Evolutionary conservation across 2,329 filamentous ascomycete species (phyloP), one percentile per base, ranked within the genome.

Genomic region (Lojkania enalia): DNA sequence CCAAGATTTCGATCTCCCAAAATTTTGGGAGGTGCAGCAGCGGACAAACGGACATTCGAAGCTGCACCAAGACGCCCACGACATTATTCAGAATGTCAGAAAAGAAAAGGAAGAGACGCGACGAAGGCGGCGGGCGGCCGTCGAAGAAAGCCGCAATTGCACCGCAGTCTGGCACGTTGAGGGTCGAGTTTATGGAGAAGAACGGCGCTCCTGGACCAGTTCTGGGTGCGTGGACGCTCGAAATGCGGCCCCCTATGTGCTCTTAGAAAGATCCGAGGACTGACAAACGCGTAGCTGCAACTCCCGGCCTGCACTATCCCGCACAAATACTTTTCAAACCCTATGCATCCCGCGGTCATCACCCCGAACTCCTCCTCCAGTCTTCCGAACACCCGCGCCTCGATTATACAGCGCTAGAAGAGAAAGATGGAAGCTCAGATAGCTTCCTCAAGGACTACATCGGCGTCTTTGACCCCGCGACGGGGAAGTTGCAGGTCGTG

Each of bases 371-470:
- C 5, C 73, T 85, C 25, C 74, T 85, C 7, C 81, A 85, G 48
- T 82, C 82, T 4, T 82, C 81, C 19, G 71, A 77, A 37, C 82
- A 85, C 52, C 72, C 78, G 12, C 79, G 77, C 40, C 73, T 85
- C 41, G 81, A 85, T 64, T 85, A 83, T 55, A 73, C 74, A 15
- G 82, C 78, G 16, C 71, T 71, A 25, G 74, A 76, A 46, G 75
- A 79, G 42, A 70, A 73, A 30, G 71, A 75, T 38, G 67, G 67
- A 18, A 67, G 65, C 42, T 63, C 71, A 19, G 76, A 82, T 45
- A 75, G 74, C 20, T 69, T 77, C 48, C 63, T 81, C 44, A 78
- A 79, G 53, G 81, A 85, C 67, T 86, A 85, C 54, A 64, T 84
- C 47, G 82, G 79, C 39, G 71, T 85, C 32, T 82, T 77, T 54